Percentiles rank a stretch among this genome's conserved stretches.
Evolutionary conservation across 2,329 filamentous ascomycete species (phyloP).

Genomic region (Blastomyces parvus): DNA sequence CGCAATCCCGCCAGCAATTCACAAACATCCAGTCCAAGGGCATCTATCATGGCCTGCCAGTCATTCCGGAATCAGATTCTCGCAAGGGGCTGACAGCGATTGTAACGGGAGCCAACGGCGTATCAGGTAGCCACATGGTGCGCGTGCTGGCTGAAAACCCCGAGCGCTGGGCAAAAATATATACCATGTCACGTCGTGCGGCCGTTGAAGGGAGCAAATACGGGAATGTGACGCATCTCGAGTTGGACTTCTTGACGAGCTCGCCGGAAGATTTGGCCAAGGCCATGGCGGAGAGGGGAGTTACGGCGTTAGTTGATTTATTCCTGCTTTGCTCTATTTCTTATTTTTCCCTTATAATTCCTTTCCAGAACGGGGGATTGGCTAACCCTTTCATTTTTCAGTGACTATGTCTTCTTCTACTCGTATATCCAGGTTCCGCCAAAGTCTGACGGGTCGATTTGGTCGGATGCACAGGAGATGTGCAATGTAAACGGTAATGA

Average conservation of each 20-base stretch:
- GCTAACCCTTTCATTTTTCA: conserved; percentile 6
- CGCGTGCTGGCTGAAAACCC: conserved; percentile 40
- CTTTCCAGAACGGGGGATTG: not conserved
- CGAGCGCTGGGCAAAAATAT: conserved; percentile 45
- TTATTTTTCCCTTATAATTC: not conserved
- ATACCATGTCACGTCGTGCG: conserved; percentile 40
- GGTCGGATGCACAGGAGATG: conserved; percentile 44
- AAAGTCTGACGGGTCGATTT: conserved; percentile 37
- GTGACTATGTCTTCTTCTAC: conserved; percentile 46
- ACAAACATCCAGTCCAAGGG: conserved; percentile 22
- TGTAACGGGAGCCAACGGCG: conserved; percentile 47
- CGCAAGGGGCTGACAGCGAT: conserved; percentile 42
- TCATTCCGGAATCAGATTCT: conserved; percentile 30
- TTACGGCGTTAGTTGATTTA: conserved; percentile 18
- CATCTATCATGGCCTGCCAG: conserved; percentile 44
- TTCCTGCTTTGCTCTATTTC: not conserved
- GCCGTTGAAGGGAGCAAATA: conserved; percentile 32
- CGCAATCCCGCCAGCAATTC: not conserved
- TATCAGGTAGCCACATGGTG: conserved; percentile 45
- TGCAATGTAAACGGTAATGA: conserved; percentile 36
- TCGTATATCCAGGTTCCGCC: conserved; percentile 46
- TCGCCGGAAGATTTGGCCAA: conserved; percentile 24
- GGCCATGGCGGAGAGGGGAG: conserved; percentile 18
- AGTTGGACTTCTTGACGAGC: conserved; percentile 28
- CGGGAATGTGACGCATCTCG: conserved; percentile 35